Evolutionary conservation across 1,284 basidiomycete genomes (phyloP).

Genomic region (Jaminaea rosea): DNA sequence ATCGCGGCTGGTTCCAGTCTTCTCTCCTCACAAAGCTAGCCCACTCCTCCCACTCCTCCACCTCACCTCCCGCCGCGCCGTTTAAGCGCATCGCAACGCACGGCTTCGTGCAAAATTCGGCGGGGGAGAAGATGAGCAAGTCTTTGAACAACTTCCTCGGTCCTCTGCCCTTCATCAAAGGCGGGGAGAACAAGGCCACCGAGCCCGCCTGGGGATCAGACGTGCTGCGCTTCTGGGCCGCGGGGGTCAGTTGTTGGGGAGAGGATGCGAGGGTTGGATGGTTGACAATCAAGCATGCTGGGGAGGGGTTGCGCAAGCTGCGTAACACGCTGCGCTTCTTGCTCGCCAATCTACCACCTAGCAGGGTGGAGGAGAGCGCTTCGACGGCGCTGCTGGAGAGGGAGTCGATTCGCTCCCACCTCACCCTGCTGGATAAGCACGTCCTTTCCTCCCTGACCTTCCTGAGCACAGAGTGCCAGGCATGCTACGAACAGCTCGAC

Average conservation of each 20-base stretch:
- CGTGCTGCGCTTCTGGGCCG: slow-evolving; percentile 80
- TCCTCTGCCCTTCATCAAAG: slow-evolving; percentile 70
- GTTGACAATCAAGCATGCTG: slow-evolving; percentile 65
- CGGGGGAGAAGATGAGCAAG: slow-evolving; percentile 97
- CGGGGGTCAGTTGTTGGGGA: slow-evolving; percentile 73
- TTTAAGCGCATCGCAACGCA: slow-evolving; percentile 83
- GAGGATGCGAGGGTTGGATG: slow-evolving; percentile 78
- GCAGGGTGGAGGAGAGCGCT: slow-evolving; percentile 27
- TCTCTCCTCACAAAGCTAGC: slow-evolving; percentile 76
- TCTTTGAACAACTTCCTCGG: slow-evolving; percentile 84
- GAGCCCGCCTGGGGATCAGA: slow-evolving; percentile 77
- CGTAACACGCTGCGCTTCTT: slow-evolving; percentile 84
- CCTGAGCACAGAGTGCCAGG: slow-evolving; percentile 68
- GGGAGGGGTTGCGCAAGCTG: slow-evolving; percentile 73
- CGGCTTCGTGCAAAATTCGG: slow-evolving; percentile 87
- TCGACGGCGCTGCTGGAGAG: background rate
- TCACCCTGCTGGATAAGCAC: slow-evolving; percentile 21
- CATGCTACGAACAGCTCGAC: slow-evolving; percentile 69
- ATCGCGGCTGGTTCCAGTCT: slow-evolving; percentile 98
- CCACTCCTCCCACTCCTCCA: too few species aligned
- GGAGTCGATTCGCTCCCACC: background rate
- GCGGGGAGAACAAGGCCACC: slow-evolving; percentile 57
- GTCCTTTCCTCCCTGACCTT: too few species aligned
- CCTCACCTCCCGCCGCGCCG: slow-evolving; percentile 50
- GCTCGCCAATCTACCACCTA: slow-evolving; percentile 61